Evolutionary conservation across 2,329 filamentous ascomycete species (phyloP).

Genomic region (Trichophyton equinum): DNA sequence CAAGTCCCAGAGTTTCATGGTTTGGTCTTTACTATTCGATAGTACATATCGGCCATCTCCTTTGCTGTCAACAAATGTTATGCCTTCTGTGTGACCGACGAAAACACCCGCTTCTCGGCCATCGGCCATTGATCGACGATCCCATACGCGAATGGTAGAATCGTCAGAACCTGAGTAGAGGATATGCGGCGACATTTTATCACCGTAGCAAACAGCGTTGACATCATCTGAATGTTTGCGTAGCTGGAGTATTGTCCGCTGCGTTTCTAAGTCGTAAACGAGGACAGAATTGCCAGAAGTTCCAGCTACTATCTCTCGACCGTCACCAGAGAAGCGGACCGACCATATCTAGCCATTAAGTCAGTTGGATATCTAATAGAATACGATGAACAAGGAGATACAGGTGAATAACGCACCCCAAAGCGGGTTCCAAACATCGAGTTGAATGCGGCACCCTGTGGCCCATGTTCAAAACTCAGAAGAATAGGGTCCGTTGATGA

Average conservation of each 20-base stretch:
- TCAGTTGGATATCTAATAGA: slow-evolving; percentile 3
- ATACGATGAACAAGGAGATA: background rate
- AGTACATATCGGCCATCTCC: slow-evolving; percentile 81
- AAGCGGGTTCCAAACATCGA: slow-evolving; percentile 27
- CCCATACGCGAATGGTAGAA: slow-evolving; percentile 90
- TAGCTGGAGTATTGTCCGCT: slow-evolving; percentile 60
- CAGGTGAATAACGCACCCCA: slow-evolving; percentile 26
- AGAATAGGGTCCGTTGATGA: slow-evolving; percentile 67
- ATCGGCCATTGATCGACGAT: slow-evolving; percentile 57
- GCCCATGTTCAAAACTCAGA: slow-evolving; percentile 54
- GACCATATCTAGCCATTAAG: slow-evolving; percentile 57
- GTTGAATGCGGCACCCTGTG: slow-evolving; percentile 26
- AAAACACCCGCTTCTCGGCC: slow-evolving; percentile 53
- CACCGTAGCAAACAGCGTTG: slow-evolving; percentile 92
- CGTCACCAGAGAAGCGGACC: slow-evolving; percentile 82
- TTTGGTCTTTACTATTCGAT: slow-evolving; percentile 91
- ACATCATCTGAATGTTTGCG: slow-evolving; percentile 76
- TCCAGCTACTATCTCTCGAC: slow-evolving; percentile 78
- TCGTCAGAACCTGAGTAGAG: slow-evolving; percentile 95
- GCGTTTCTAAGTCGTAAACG: slow-evolving; percentile 82
- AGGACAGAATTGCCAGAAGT: slow-evolving; percentile 68
- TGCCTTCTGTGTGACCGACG: slow-evolving; percentile 39
- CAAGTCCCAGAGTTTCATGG: slow-evolving; percentile 93
- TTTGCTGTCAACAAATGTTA: slow-evolving; percentile 65
- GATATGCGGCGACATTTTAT: slow-evolving; percentile 78